Evolutionary conservation across 148 eudicot genomes (phyloP).

Genomic region (Persicaria tinctoria): DNA sequence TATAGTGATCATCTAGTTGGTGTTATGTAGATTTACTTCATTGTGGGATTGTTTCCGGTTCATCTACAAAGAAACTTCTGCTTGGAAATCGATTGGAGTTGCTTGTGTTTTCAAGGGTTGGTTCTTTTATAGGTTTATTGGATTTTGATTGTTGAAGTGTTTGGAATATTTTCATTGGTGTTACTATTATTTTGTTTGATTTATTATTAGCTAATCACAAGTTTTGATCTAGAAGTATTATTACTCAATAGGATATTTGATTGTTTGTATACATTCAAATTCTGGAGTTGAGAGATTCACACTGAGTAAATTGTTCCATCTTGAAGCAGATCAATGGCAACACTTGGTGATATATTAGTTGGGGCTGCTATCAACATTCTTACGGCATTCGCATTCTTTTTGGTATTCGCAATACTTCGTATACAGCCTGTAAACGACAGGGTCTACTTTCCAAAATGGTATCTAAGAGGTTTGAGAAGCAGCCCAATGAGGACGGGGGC

Average conservation of each 20-base stretch:
- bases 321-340: conserved; percentile 38
- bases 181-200: neutral
- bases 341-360: conserved; percentile 47
- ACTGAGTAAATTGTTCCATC: neutral
- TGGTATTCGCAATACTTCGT: conserved; percentile 58
- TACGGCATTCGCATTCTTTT: conserved; percentile 47
- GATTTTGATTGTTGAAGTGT: neutral
- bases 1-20: neutral
- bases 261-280: neutral
- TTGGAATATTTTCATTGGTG: too few relatives aligned
- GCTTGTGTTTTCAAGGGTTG: neutral
- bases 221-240: neutral
- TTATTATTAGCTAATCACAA: too few relatives aligned
- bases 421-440: conserved; percentile 63
- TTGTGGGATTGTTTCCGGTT: neutral
- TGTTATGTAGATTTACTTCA: neutral
- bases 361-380: conserved; percentile 58
- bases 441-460: conserved; percentile 72
- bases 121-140: neutral
- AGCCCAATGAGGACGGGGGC: conserved; percentile 43
- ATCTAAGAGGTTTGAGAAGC: conserved; percentile 56
- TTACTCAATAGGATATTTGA: neutral
- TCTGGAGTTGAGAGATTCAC: neutral
- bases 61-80: neutral
- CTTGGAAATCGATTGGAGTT: neutral